A percentile compares a stretch with the other conserved stretches of the same genome.
These are phyloP conservation scores for Lepiota venenata DNA, from an alignment of 768 basidiomycete species.

Conservation along the genomic window DNA sequence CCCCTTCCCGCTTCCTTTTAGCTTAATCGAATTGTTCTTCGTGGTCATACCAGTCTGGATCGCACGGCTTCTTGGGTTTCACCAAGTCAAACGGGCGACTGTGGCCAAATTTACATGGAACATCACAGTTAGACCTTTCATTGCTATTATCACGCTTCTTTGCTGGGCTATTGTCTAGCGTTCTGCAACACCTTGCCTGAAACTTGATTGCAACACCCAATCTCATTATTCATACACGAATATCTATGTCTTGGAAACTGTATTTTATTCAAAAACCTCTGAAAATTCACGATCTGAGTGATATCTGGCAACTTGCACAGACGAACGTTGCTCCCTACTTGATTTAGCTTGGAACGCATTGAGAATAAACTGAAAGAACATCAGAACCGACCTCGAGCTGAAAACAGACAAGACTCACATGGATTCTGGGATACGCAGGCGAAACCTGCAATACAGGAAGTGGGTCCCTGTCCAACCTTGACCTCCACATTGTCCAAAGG, in stretches of 20 bases:
- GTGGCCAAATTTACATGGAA: slow-evolving; percentile 3
- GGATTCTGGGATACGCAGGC: slow-evolving; percentile 34
- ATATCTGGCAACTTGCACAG: no score
- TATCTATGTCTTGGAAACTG: no score
- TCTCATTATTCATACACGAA: no score
- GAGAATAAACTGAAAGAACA: slow-evolving; percentile 36
- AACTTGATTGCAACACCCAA: neutral
- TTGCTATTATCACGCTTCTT: neutral
- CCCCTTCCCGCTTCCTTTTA: slow-evolving; percentile 51
- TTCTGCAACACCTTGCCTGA: neutral
- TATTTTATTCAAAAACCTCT: no score
- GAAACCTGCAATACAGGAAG: slow-evolving; percentile 33
- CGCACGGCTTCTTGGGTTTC: neutral
- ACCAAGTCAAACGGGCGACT: neutral
- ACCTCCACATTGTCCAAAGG: slow-evolving; percentile 45
- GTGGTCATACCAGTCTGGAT: slow-evolving; percentile 1
- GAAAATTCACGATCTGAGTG: no score
- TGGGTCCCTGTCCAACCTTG: slow-evolving; percentile 37
- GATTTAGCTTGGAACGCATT: slow-evolving; percentile 35
- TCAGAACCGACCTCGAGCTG: neutral
- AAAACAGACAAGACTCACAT: slow-evolving; percentile 28
- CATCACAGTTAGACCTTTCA: slow-evolving; percentile 9
- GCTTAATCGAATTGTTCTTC: slow-evolving; percentile 28
- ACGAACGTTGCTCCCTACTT: neutral
- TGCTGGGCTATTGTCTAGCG: neutral